Conservation (phyloP, 2,329 filamentous ascomycete genomes). For the Aspergillus puulaauensis region DNA sequence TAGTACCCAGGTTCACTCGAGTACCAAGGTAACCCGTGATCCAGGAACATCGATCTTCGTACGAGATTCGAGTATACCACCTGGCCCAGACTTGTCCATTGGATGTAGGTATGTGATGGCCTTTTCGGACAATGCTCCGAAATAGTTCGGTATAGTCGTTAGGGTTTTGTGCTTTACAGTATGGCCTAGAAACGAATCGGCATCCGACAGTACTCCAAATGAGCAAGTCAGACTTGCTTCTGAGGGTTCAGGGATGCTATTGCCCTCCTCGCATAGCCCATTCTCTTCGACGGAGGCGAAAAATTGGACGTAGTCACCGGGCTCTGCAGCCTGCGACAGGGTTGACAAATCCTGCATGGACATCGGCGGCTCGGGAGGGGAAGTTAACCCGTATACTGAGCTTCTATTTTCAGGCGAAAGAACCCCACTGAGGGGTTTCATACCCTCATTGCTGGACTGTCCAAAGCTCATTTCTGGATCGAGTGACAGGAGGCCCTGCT, state of each 20-base stretch:
- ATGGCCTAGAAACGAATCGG: slow-evolving; percentile 17
- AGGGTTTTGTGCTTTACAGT: slow-evolving; percentile 18
- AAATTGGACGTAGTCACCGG: slow-evolving; percentile 43
- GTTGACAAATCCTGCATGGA: slow-evolving; percentile 34
- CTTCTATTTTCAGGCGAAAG: slow-evolving; percentile 15
- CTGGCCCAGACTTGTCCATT: slow-evolving; percentile 6
- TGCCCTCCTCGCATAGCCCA: background rate
- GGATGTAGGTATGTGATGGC: slow-evolving; percentile 35
- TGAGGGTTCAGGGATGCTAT: background rate
- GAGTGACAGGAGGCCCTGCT: slow-evolving; percentile 43
- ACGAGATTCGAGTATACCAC: slow-evolving; percentile 16
- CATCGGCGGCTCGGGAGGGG: slow-evolving; percentile 22
- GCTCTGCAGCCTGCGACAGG: slow-evolving; percentile 38
- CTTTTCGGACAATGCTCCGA: slow-evolving; percentile 43
- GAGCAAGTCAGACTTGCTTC: slow-evolving; percentile 22
- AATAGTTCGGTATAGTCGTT: slow-evolving; percentile 28
- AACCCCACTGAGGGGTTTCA: slow-evolving; percentile 25
- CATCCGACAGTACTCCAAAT: slow-evolving; percentile 34
- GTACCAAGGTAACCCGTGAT: slow-evolving; percentile 23
- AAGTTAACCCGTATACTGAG: background rate
- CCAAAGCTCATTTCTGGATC: slow-evolving; percentile 40
- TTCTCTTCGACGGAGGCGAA: slow-evolving; percentile 35
- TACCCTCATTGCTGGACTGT: slow-evolving; percentile 15
- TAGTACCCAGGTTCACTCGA: slow-evolving; percentile 7
- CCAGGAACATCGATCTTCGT: slow-evolving; percentile 40